Percentiles rank a stretch among this genome's conserved stretches.
phyloP scores from a whole-genome alignment of 2,329 filamentous ascomycete genomes.

The Salinomyces thailandicus region DNA sequence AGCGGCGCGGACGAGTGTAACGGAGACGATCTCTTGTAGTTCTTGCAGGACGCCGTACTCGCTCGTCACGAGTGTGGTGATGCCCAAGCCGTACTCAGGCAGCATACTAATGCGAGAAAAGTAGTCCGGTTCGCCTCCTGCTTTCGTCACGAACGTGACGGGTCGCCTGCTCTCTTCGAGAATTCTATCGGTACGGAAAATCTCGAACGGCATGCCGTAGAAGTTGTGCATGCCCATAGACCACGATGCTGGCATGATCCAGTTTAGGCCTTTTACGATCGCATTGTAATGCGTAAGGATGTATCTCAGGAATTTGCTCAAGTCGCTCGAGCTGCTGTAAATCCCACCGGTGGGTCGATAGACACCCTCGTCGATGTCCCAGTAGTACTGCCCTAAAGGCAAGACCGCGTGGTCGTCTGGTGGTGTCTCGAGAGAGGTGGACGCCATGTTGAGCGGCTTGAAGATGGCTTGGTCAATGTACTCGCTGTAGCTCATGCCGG shows the following conservation, averaged over 20 bases:
- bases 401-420: slow-evolving; percentile 31
- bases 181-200: slow-evolving; percentile 32
- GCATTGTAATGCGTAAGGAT: slow-evolving; percentile 33
- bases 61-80: slow-evolving; percentile 33
- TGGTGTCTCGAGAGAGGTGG: slow-evolving; percentile 23
- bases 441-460: slow-evolving; percentile 28
- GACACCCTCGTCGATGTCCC: slow-evolving; percentile 33
- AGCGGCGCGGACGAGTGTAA: slow-evolving; percentile 23
- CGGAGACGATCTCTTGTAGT: slow-evolving; percentile 23
- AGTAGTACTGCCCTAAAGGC: slow-evolving; percentile 27
- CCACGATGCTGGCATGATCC: slow-evolving; percentile 33
- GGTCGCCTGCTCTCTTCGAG: slow-evolving; percentile 27
- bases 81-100: slow-evolving; percentile 35
- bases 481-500: slow-evolving; percentile 26
- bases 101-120: slow-evolving; percentile 30
- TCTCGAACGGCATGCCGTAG: slow-evolving; percentile 41
- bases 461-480: slow-evolving; percentile 33
- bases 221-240: slow-evolving; percentile 28
- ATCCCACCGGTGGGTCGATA: slow-evolving; percentile 36
- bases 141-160: slow-evolving; percentile 37
- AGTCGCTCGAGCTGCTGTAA: slow-evolving; percentile 31
- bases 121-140: slow-evolving; percentile 35
- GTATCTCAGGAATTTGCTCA: slow-evolving; percentile 36
- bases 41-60: slow-evolving; percentile 14
- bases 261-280: slow-evolving; percentile 33